These are phyloP conservation scores for Raphidocelis subcapitata DNA, from an alignment of 139 green algal genomes.

Conservation along the genomic window DNA sequence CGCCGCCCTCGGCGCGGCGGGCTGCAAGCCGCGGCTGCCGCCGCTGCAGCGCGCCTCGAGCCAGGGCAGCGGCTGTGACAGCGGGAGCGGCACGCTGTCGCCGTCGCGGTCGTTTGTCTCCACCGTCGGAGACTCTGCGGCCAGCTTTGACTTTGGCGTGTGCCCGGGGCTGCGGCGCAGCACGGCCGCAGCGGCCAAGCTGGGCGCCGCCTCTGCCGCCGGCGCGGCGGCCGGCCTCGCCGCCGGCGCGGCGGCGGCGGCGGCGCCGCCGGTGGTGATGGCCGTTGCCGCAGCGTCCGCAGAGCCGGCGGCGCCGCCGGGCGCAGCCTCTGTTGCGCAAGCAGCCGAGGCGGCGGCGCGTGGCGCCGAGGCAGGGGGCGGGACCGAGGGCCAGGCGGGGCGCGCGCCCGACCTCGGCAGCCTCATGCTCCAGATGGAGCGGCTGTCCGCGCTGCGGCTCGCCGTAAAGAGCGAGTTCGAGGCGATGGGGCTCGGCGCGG, in stretches of 20 bases:
- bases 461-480: slow-evolving; percentile 54
- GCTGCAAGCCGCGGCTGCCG: not conserved
- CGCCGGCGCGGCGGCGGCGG: too few relatives aligned
- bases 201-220: too few relatives aligned
- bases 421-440: slow-evolving; percentile 34
- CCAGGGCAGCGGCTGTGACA: too few relatives aligned
- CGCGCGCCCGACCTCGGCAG: not conserved
- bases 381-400: too few relatives aligned
- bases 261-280: slow-evolving; percentile 15
- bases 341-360: too few relatives aligned
- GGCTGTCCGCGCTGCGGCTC: slow-evolving; percentile 40
- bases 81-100: too few relatives aligned
- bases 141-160: slow-evolving; percentile 4
- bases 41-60: slow-evolving; percentile 1
- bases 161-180: not conserved
- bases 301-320: not conserved
- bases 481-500: slow-evolving; percentile 35
- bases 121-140: not conserved
- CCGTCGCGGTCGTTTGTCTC: too few relatives aligned
- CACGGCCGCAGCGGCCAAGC: too few relatives aligned
- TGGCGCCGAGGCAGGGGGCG: too few relatives aligned
- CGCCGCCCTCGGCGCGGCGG: too few relatives aligned
- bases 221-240: too few relatives aligned
- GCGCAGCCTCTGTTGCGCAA: too few relatives aligned
- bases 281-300: not conserved